Evolutionary conservation across 441 rosid species (phyloP), one percentile per base, ranked within the genome.

Genomic region (Erodium chrysanthum): DNA sequence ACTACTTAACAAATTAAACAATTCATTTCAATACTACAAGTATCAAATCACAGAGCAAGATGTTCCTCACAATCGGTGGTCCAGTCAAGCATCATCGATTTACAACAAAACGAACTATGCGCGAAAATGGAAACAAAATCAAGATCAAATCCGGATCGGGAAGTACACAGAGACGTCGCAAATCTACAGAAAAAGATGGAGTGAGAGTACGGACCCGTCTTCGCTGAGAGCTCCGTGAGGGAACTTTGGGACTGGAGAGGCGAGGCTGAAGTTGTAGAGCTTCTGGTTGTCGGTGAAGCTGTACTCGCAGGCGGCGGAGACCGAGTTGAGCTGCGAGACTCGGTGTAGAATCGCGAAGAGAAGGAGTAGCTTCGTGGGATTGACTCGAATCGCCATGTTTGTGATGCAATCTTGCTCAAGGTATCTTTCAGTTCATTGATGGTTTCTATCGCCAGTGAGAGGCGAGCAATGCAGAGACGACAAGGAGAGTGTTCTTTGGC

Each of bases 181-280:
- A 0, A 23, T 62, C 3, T 14, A 46, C 9, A 52, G 73, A 48
- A 70, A 71, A 48, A 68, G 58, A 37, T 52, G 67, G 62, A 9
- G 31, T 33, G 70, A 66, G 69, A 74, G 76, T 78, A 85, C 29
- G 18, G 70, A 74, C 97, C 97, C 97, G 75, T 94, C 99, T 83
- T 91, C 97, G 81, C 96, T 89, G 75, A 88, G 94, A 64, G 78
- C 82, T 29, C 97, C 99, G 35, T 91, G 96, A 74, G 96, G 96
- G 31, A 73, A 86, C 5, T 77, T 83, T 0, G 84, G 82, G 56
- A 84, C 66, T 52, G 94, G 84, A 75, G 96, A 83, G 5, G 85
- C 78, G 84, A 94, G 80, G 81, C 79, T 87, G 79, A 86, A 94
- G 82, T 75, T 76, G 65, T 85, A 89, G 69, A 83, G 78, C 68